Percentiles rank a stretch among this genome's conserved stretches.
These are phyloP conservation scores for Zea mays DNA, from an alignment of 176 grass and related monocot genomes.

Conservation along the genomic window DNA sequence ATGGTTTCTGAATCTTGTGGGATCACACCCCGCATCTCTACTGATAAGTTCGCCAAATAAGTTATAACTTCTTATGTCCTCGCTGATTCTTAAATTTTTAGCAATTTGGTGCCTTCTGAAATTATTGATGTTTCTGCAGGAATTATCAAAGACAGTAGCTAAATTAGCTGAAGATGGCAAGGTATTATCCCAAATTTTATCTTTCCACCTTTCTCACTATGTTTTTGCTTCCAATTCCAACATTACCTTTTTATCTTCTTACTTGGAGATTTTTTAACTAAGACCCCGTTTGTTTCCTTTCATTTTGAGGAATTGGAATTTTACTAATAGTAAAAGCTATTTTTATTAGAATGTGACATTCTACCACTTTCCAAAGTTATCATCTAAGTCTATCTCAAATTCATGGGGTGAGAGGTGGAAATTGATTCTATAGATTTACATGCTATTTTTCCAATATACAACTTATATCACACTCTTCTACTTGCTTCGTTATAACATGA, in stretches of 20 bases:
- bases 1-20: slow-evolving; percentile 12
- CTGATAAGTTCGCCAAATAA: neutral
- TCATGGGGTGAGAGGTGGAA: too few species aligned
- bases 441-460: too few species aligned
- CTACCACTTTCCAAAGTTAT: too few species aligned
- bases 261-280: neutral
- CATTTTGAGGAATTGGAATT: too few species aligned
- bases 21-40: neutral
- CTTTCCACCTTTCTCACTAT: neutral
- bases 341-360: too few species aligned
- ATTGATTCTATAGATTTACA: too few species aligned
- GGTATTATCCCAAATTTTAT: slow-evolving; percentile 44
- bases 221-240: slow-evolving; percentile 24
- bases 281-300: too few species aligned
- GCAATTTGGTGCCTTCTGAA: slow-evolving; percentile 9
- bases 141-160: slow-evolving; percentile 78
- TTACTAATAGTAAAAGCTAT: too few species aligned
- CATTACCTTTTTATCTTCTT: slow-evolving; percentile 2
- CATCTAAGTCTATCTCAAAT: too few species aligned
- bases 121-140: slow-evolving; percentile 54
- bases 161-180: slow-evolving; percentile 94
- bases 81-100: neutral
- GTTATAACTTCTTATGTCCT: neutral
- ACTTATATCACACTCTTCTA: too few species aligned
- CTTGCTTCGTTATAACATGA: too few species aligned